Evolutionary conservation across 768 basidiomycete species (phyloP).

Genomic region (Gloeopeniophorella convolvens): DNA sequence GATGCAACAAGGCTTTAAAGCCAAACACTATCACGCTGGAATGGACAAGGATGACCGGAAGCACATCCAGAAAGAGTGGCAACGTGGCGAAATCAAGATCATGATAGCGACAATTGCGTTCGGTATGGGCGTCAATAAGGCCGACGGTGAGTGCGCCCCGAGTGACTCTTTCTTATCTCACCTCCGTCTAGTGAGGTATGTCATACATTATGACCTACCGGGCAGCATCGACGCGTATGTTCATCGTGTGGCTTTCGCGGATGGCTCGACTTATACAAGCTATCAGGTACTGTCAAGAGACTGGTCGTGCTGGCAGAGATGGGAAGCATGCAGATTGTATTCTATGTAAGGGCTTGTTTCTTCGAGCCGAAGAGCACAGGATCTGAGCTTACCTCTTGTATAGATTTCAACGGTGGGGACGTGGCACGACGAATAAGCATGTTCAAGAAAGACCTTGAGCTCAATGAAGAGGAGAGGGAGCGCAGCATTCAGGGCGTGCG

Average conservation of each 20-base stretch:
- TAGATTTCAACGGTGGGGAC: constrained; percentile 66
- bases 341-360: constrained; percentile 54
- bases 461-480: constrained; percentile 48
- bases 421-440: constrained; percentile 47
- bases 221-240: constrained; percentile 76
- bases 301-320: constrained; percentile 93
- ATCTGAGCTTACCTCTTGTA: neutral
- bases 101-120: constrained; percentile 97
- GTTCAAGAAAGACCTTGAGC: constrained; percentile 45
- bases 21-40: constrained; percentile 82
- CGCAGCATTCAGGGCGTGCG: constrained; percentile 59
- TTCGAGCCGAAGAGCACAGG: neutral
- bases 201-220: constrained; percentile 83
- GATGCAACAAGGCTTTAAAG: constrained; percentile 50
- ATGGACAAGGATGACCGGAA: constrained; percentile 59
- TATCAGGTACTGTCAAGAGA: constrained; percentile 86
- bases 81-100: constrained; percentile 59
- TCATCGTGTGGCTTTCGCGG: neutral
- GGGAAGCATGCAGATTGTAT: constrained; percentile 78
- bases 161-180: neutral
- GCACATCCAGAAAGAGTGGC: constrained; percentile 65
- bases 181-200: constrained; percentile 65
- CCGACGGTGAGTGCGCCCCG: constrained; percentile 45
- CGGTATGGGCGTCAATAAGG: constrained; percentile 95
- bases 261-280: constrained; percentile 7